A percentile compares a stretch with the other conserved stretches of the same genome.
phyloP scores from a whole-genome alignment of 768 basidiomycete genomes.

The Russula dissimulans region DNA sequence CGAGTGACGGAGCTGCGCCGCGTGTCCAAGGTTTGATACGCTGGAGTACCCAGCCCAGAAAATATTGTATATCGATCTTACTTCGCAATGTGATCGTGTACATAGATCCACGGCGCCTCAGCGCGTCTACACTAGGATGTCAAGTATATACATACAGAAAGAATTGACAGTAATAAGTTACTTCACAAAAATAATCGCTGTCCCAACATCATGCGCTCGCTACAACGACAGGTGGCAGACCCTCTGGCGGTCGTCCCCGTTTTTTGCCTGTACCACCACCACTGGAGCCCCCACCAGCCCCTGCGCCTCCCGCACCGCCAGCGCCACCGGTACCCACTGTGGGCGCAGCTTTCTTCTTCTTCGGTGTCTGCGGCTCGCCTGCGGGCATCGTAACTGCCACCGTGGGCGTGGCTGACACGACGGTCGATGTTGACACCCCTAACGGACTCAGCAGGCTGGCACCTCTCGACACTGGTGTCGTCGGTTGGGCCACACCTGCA shows the following conservation, averaged over 20 bases:
- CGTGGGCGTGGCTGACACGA: background rate
- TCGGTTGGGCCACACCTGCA: background rate
- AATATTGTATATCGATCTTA: too few relatives aligned
- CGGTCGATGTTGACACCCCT: background rate
- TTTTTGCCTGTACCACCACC: constrained; percentile 16
- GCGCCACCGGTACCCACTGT: background rate
- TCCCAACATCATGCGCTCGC: constrained; percentile 23
- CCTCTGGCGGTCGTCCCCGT: constrained; percentile 20
- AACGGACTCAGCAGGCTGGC: constrained; percentile 2
- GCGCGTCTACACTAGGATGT: constrained; percentile 9
- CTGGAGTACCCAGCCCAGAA: too few relatives aligned
- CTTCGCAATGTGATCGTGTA: background rate
- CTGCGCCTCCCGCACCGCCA: background rate
- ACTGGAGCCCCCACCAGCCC: background rate
- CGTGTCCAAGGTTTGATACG: too few relatives aligned
- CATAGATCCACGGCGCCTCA: constrained; percentile 4
- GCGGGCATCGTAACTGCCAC: background rate
- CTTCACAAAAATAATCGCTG: background rate
- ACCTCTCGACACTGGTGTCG: background rate
- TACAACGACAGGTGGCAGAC: constrained; percentile 25
- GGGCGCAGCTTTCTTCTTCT: constrained; percentile 17
- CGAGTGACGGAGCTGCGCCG: too few relatives aligned
- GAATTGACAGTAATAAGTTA: constrained; percentile 16
- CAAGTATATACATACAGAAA: constrained; percentile 11
- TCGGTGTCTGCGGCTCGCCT: constrained; percentile 11